Conservation (phyloP, 2,329 filamentous ascomycete species). For the Peltaster fructicola region DNA sequence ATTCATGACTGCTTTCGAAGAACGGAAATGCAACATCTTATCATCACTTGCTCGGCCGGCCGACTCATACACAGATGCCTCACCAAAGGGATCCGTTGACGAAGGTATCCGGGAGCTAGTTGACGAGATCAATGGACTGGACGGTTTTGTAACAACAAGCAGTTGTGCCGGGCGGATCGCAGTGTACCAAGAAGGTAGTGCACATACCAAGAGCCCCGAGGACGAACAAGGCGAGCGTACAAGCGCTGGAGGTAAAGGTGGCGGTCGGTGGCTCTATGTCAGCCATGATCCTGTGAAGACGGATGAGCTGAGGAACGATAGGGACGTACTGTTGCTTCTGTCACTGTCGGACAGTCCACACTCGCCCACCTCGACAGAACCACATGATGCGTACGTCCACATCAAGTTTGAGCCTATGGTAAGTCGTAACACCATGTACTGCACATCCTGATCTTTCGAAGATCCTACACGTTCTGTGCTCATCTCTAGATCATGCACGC, state of each 20-base stretch:
- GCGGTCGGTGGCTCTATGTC: conserved; percentile 72
- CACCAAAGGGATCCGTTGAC: conserved; percentile 79
- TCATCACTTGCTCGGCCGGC: conserved; percentile 49
- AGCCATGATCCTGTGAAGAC: conserved; percentile 54
- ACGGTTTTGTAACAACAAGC: conserved; percentile 76
- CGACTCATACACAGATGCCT: conserved; percentile 60
- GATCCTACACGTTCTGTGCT: conserved; percentile 78
- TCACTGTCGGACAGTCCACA: no score
- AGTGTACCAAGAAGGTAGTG: conserved; percentile 69
- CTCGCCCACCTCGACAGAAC: no score
- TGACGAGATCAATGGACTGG: conserved; percentile 53
- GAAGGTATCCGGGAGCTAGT: conserved; percentile 61
- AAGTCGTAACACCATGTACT: conserved; percentile 18
- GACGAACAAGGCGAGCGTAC: conserved; percentile 21
- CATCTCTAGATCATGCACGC: conserved; percentile 59
- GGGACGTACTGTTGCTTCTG: conserved; percentile 7
- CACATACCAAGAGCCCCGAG: conserved; percentile 17
- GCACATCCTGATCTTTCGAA: conserved; percentile 20
- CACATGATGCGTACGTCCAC: conserved; percentile 53
- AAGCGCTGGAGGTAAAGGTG: conserved; percentile 67
- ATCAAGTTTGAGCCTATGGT: conserved; percentile 96
- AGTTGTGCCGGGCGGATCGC: conserved; percentile 79
- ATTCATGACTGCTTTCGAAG: conserved; percentile 15
- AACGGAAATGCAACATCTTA: conserved; percentile 57
- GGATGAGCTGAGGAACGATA: conserved; percentile 4